phyloP scores from a whole-genome alignment of 345 rosid species.

The Syzygium grande region DNA sequence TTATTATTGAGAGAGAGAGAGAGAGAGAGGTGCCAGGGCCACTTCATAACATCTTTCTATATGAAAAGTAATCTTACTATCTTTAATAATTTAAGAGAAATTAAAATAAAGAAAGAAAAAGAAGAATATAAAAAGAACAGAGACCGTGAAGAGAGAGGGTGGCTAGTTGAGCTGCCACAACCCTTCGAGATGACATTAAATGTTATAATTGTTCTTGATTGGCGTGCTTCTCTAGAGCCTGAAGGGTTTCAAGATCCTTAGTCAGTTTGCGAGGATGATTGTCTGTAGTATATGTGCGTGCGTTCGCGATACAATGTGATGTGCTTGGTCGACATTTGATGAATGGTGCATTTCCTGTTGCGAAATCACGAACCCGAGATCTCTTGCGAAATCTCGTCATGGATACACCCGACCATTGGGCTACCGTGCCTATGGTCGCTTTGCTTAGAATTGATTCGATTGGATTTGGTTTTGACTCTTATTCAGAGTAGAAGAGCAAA shows the following conservation, averaged over 20 bases:
- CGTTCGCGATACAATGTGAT: neutral
- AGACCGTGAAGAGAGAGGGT: no score
- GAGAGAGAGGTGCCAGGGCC: no score
- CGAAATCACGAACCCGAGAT: no score
- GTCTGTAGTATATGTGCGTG: neutral
- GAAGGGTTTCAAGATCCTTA: neutral
- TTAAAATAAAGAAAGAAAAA: no score
- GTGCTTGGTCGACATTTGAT: neutral
- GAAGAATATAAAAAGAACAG: neutral
- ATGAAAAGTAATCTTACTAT: neutral
- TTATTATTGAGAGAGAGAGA: no score
- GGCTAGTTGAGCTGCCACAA: neutral
- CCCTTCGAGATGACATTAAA: neutral
- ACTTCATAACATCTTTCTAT: no score
- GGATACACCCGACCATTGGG: neutral
- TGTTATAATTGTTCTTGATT: neutral
- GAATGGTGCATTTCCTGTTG: no score
- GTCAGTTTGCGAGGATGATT: neutral
- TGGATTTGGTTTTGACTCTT: neutral
- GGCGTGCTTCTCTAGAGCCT: neutral
- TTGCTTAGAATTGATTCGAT: neutral
- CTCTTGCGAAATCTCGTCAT: no score
- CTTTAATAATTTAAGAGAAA: neutral
- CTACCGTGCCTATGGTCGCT: neutral
- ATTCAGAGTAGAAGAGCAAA: no score